Evolutionary conservation across 2,329 filamentous ascomycete genomes (phyloP).

Genomic region (Xylaria polymorpha): DNA sequence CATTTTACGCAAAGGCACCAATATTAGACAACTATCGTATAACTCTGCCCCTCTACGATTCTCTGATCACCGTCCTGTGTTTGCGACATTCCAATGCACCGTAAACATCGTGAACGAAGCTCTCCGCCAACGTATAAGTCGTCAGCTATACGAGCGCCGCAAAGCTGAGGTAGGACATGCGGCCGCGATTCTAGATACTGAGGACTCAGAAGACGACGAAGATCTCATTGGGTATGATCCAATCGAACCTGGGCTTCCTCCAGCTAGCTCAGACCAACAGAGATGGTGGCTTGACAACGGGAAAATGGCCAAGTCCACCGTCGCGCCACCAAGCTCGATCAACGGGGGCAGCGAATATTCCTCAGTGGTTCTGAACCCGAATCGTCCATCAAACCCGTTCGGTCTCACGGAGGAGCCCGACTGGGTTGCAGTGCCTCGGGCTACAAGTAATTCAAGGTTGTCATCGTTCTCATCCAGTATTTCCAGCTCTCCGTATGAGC

Average conservation of each 20-base stretch:
- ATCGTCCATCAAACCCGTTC: constrained; percentile 85
- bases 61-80: constrained; percentile 97
- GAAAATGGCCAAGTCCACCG: constrained; percentile 77
- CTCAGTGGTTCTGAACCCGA: constrained; percentile 75
- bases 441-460: constrained; percentile 59
- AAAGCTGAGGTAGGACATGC: constrained; percentile 73
- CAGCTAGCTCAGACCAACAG: constrained; percentile 74
- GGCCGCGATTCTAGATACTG: constrained; percentile 65
- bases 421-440: constrained; percentile 77
- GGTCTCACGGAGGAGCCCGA: constrained; percentile 78
- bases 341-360: constrained; percentile 57
- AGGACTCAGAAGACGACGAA: constrained; percentile 78
- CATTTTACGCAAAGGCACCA: constrained; percentile 85
- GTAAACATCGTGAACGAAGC: constrained; percentile 84
- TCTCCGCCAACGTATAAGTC: constrained; percentile 77
- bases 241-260: constrained; percentile 80
- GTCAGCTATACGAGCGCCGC: constrained; percentile 78
- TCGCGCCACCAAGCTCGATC: constrained; percentile 70
- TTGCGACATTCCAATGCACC: constrained; percentile 85
- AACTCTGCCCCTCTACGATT: constrained; percentile 84
- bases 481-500: constrained; percentile 69
- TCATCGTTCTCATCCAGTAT: constrained; percentile 65
- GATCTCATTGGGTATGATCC: constrained; percentile 84
- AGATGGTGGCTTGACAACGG: constrained; percentile 79
- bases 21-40: constrained; percentile 85